Evolutionary conservation across 1,139 yeast species (phyloP).

Genomic region (Yamadazyma blattariae): DNA sequence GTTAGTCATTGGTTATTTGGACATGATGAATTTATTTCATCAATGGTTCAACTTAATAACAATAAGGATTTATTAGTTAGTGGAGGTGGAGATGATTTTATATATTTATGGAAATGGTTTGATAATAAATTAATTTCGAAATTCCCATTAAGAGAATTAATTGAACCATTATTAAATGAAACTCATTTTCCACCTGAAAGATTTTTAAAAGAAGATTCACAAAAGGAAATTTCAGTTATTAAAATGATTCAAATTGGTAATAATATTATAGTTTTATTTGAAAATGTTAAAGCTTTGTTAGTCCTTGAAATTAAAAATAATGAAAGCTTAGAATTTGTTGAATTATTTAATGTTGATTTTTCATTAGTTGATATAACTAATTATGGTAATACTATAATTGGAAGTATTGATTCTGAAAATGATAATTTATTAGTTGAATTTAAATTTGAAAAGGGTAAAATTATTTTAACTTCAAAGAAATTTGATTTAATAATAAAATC

Average conservation of each 20-base stretch:
- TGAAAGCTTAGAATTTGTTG: constrained; percentile 21
- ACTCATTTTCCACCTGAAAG: constrained; percentile 67
- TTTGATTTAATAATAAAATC: constrained; percentile 16
- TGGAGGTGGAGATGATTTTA: constrained; percentile 86
- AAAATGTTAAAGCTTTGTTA: constrained; percentile 54
- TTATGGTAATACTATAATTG: constrained; percentile 26
- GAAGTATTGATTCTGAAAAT: constrained; percentile 46
- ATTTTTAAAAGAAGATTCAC: constrained; percentile 54
- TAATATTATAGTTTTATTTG: constrained; percentile 47
- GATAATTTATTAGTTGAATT: constrained; percentile 31
- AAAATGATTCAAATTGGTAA: constrained; percentile 37
- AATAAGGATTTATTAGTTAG: constrained; percentile 52
- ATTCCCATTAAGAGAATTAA: constrained; percentile 47
- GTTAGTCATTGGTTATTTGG: constrained; percentile 86
- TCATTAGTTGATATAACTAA: constrained; percentile 28
- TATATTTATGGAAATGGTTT: constrained; percentile 81
- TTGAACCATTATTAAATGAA: constrained; percentile 50
- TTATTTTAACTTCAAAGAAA: constrained; percentile 8
- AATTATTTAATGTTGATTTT: constrained; percentile 22
- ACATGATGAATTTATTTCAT: constrained; percentile 77
- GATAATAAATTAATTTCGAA: constrained; percentile 44
- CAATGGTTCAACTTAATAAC: constrained; percentile 53
- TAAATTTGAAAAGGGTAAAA: constrained; percentile 14
- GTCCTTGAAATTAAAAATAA: constrained; percentile 34
- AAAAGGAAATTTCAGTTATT: constrained; percentile 53